Evolutionary conservation across 495 filamentous ascomycete species (phyloP).

Genomic region (Penicillium soppii): DNA sequence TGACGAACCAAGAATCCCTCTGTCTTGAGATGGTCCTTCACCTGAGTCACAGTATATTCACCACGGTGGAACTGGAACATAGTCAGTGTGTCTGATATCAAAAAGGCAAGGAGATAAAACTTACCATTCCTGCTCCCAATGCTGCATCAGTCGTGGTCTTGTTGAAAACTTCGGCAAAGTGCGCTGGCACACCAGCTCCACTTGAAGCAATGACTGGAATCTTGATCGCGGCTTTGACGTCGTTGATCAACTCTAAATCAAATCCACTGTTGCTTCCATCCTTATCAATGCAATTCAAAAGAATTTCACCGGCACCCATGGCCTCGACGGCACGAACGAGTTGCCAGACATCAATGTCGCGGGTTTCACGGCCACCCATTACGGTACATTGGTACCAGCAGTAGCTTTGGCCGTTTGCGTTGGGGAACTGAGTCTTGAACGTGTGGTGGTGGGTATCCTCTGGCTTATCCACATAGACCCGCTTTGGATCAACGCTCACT

Average conservation of each 20-base stretch:
- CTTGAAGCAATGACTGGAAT: constrained; percentile 97
- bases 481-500: constrained; percentile 89
- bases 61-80: constrained; percentile 75
- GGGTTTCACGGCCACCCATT: constrained; percentile 87
- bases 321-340: constrained; percentile 87
- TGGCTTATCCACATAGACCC: constrained; percentile 75
- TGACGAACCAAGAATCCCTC: constrained; percentile 73
- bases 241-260: constrained; percentile 85
- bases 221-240: constrained; percentile 77
- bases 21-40: constrained; percentile 78
- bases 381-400: constrained; percentile 99
- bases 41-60: constrained; percentile 91
- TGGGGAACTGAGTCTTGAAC: constrained; percentile 65
- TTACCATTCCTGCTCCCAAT: constrained; percentile 88
- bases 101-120: constrained; percentile 15
- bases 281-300: constrained; percentile 96
- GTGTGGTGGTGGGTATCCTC: constrained; percentile 77
- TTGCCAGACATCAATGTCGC: constrained; percentile 87
- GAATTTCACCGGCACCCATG: constrained; percentile 92
- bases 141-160: constrained; percentile 88
- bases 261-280: constrained; percentile 96
- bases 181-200: constrained; percentile 83
- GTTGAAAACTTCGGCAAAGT: constrained; percentile 89
- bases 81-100: constrained; percentile 10
- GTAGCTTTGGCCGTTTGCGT: constrained; percentile 73